phyloP scores from a whole-genome alignment of 2,329 filamentous ascomycete species.

The Aspergillus persii region DNA sequence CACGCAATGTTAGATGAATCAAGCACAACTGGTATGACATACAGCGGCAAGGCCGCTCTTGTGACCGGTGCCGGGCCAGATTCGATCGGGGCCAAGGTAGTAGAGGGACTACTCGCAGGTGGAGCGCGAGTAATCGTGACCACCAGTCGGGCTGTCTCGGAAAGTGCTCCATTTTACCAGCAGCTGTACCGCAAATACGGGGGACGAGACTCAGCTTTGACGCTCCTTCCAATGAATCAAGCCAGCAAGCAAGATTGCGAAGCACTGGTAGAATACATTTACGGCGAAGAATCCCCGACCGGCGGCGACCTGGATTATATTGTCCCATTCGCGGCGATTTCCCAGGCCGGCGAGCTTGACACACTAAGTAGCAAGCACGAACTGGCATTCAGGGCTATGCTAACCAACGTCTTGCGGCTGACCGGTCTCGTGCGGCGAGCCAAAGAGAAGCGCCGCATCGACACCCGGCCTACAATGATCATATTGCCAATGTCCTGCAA shows the following conservation, averaged over 20 bases:
- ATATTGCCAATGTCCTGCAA: constrained; percentile 47
- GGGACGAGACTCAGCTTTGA: constrained; percentile 33
- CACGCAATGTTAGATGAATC: constrained; percentile 13
- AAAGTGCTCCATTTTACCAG: constrained; percentile 33
- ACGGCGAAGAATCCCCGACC: constrained; percentile 20
- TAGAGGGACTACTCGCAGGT: constrained; percentile 32
- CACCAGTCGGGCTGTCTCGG: constrained; percentile 33
- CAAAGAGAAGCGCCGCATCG: constrained; percentile 16
- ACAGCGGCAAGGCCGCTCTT: constrained; percentile 31
- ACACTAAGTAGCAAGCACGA: constrained; percentile 24
- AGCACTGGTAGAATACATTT: constrained; percentile 39
- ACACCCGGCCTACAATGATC: constrained; percentile 38
- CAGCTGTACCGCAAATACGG: constrained; percentile 34
- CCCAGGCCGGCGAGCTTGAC: constrained; percentile 38
- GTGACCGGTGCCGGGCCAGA: constrained; percentile 38
- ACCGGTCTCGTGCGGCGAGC: constrained; percentile 31
- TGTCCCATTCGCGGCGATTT: constrained; percentile 45
- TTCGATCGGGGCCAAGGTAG: constrained; percentile 37
- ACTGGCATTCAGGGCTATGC: constrained; percentile 23
- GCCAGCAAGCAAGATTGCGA: constrained; percentile 42
- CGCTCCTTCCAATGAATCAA: constrained; percentile 42
- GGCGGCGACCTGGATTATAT: constrained; percentile 41
- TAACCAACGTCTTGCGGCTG: constrained; percentile 40
- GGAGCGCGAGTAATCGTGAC: constrained; percentile 42
- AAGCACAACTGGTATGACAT: constrained; percentile 19